Percentiles rank a stretch among this genome's conserved stretches.
phyloP scores from a whole-genome alignment of 257 asterid species.

The Solanum etuberosum region DNA sequence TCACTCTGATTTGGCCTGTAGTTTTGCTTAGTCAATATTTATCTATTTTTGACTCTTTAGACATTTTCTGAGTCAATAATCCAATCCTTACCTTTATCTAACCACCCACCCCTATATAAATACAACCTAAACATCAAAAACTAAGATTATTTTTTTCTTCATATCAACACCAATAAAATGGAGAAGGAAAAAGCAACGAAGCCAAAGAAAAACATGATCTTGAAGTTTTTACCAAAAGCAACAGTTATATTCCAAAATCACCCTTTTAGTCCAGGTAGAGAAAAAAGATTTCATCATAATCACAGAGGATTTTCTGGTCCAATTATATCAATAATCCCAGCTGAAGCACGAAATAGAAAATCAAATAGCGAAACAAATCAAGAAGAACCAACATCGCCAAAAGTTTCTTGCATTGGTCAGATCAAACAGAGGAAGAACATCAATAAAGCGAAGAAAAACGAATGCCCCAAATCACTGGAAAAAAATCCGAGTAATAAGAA shows the following conservation, averaged over 20 bases:
- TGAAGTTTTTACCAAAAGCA: constrained; percentile 25
- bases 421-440: constrained; percentile 28
- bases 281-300: background rate
- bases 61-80: background rate
- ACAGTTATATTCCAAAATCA: constrained; percentile 18
- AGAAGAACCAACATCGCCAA: constrained; percentile 52
- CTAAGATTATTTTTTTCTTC: background rate
- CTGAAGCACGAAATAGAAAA: constrained; percentile 22
- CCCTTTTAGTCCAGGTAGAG: constrained; percentile 31
- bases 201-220: constrained; percentile 12
- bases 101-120: background rate
- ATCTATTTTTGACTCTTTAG: background rate
- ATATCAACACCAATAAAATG: constrained; percentile 2
- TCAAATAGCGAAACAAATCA: constrained; percentile 10
- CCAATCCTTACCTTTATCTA: background rate
- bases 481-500: background rate
- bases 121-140: background rate
- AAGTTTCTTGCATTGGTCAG: constrained; percentile 50
- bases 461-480: background rate
- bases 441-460: background rate
- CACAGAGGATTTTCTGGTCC: constrained; percentile 33
- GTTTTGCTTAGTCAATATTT: background rate
- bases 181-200: constrained; percentile 24
- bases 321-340: constrained; percentile 7
- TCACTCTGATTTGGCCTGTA: background rate